phyloP scores from a whole-genome alignment of 1,284 basidiomycete genomes.

The Heterobasidion irregulare region DNA sequence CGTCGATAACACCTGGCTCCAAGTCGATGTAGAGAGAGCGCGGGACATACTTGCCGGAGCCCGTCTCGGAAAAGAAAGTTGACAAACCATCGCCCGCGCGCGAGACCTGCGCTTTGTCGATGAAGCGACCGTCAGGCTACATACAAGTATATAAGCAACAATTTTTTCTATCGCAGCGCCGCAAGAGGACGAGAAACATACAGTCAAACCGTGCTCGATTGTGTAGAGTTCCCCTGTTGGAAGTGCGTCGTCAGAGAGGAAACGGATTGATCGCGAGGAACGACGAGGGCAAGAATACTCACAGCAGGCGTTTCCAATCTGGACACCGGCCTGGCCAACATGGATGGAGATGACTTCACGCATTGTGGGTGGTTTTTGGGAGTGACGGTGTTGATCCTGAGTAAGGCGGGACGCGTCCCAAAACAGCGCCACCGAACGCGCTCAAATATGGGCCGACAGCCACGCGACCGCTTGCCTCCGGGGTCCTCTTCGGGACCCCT shows the following conservation, averaged over 20 bases:
- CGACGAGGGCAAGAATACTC: slow-evolving; percentile 21
- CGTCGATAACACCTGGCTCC: slow-evolving; percentile 94
- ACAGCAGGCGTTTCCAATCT: slow-evolving; percentile 95
- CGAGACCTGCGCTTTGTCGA: slow-evolving; percentile 46
- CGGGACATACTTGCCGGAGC: slow-evolving; percentile 94
- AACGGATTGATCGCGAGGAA: slow-evolving; percentile 14
- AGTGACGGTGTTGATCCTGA: too few species aligned
- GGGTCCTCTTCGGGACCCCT: too few species aligned
- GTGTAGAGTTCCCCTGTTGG: slow-evolving; percentile 92
- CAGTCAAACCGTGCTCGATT: slow-evolving; percentile 93
- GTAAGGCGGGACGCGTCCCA: too few species aligned
- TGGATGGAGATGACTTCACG: slow-evolving; percentile 91
- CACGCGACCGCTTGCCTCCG: too few species aligned
- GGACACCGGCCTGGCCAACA: slow-evolving; percentile 91
- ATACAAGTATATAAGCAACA: background rate
- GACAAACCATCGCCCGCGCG: slow-evolving; percentile 84
- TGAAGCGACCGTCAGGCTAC: slow-evolving; percentile 57
- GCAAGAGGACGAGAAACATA: slow-evolving; percentile 31
- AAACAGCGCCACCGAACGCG: too few species aligned
- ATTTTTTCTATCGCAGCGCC: background rate
- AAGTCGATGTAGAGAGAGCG: slow-evolving; percentile 96
- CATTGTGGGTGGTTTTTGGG: slow-evolving; percentile 33
- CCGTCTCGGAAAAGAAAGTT: slow-evolving; percentile 92
- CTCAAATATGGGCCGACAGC: too few species aligned
- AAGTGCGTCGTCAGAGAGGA: slow-evolving; percentile 1